Evolutionary conservation across 208 protist genomes (phyloP), one percentile per base, ranked within the genome.

Genomic region (Polymyxa betae): DNA sequence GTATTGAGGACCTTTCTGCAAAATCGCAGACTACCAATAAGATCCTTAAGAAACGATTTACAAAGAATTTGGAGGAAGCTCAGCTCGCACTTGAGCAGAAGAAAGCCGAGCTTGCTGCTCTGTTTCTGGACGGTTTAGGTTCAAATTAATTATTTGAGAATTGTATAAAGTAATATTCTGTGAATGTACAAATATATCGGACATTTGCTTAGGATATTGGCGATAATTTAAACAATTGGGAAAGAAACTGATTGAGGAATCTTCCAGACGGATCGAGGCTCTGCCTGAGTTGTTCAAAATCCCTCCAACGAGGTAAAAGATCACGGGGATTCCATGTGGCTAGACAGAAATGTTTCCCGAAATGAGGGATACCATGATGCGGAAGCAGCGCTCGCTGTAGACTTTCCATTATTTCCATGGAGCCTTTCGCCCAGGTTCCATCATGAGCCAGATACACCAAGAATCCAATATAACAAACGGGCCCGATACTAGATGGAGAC

Each of bases 1-100:
- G 40, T 20, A n/a, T 82, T n/a, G 72, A 82, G 35, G 72, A 82
- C 72, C 35, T 82, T 16, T 38, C 72, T 43, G 72, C 72, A 5
- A 82, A 82, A n/a, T 5, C 72, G n/a, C 72, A 82, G 72, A 82
- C 72, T n/a, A 12, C 72, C 12, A 82, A 82, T n/a, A 82, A 82
- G n/a, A 82, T 82, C n/a, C 40, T 82, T 5, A 82, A 82, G n/a
- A 82, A 82, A n/a, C 5, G 72, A 43, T 82, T 38, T n/a, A 82
- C 72, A n/a, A 82, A 82, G n/a, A 82, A 43, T 43, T 35, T 82
- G n/a, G 72, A 82, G 72, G 72, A 82, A 20, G 5, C 72, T n/a
- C 16, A 38, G 12, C 5, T n/a, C 12, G 10, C 35, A 20, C 72
- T 82, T 35, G 35, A 82, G 40, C 16, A 35, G n/a, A 82, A 82